Evolutionary conservation across 1,139 yeast species (phyloP).

Genomic region (Taphrina betulina): DNA sequence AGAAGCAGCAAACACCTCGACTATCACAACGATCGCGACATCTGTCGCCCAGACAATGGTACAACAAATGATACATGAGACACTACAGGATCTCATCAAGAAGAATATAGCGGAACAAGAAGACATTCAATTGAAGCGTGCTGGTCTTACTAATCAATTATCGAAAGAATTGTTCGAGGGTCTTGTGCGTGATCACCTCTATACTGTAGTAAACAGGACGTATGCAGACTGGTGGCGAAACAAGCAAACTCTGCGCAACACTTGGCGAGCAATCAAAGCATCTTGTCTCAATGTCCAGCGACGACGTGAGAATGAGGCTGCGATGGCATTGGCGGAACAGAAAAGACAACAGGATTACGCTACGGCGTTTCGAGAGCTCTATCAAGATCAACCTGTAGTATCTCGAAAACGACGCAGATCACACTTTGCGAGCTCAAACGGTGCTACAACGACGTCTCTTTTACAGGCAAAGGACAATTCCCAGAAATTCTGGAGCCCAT

Average conservation of each 20-base stretch:
- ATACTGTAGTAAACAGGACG: neutral
- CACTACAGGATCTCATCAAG: neutral
- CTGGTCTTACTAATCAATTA: no score
- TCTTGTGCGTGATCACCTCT: slow-evolving; percentile 8
- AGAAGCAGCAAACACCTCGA: no score
- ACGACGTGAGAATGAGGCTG: slow-evolving; percentile 1
- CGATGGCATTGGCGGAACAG: neutral
- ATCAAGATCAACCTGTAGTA: neutral
- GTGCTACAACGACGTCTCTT: neutral
- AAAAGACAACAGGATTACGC: slow-evolving; percentile 8
- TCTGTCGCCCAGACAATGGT: neutral
- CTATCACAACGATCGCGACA: neutral
- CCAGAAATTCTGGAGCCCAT: slow-evolving; percentile 12
- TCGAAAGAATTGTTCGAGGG: slow-evolving; percentile 11
- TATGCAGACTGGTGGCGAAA: slow-evolving; percentile 4
- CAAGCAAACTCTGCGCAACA: neutral
- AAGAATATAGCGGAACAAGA: no score
- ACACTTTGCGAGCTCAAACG: no score
- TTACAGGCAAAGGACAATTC: slow-evolving; percentile 2
- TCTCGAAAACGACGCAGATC: slow-evolving; percentile 6
- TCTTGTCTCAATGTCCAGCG: neutral
- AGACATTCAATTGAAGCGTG: neutral
- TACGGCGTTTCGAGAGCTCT: neutral
- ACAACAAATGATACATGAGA: neutral
- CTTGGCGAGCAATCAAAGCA: neutral